Evolutionary conservation across 345 rosid species (phyloP).

Genomic region (Erodium maritimum): DNA sequence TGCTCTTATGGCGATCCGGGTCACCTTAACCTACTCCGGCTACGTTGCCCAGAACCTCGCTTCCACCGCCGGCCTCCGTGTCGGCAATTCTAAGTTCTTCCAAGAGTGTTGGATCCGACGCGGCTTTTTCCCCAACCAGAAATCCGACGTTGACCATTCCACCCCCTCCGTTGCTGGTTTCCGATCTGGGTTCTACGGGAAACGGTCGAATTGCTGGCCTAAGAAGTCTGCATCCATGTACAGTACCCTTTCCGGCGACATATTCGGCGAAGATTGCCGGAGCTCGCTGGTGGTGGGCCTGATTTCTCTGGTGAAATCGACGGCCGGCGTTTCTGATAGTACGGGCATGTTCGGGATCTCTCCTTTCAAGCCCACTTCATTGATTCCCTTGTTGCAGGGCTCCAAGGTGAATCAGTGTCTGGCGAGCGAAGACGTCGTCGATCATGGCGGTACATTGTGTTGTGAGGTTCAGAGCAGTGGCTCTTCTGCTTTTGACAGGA

Average conservation of each 20-base stretch:
- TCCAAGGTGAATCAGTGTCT: conserved; percentile 66
- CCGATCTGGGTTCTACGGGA: conserved; percentile 11
- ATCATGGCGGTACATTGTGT: conserved; percentile 29
- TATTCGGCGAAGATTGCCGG: conserved; percentile 27
- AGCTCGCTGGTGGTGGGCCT: conserved; percentile 38
- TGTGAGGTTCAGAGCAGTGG: conserved; percentile 9
- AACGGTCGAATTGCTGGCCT: conserved; percentile 11
- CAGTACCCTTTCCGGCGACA: conserved; percentile 35
- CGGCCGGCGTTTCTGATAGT: conserved; percentile 17
- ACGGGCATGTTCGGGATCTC: conserved; percentile 38
- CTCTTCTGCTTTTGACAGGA: conserved; percentile 19
- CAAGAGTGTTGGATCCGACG: conserved; percentile 45
- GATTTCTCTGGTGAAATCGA: conserved; percentile 42
- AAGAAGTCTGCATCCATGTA: conserved; percentile 18
- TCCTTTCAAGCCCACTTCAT: conserved; percentile 44
- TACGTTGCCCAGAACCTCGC: conserved; percentile 53
- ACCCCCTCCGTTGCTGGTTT: too few species aligned
- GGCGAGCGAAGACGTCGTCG: conserved; percentile 28
- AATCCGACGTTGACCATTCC: conserved; percentile 31
- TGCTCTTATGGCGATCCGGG: conserved; percentile 61
- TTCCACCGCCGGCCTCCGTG: conserved; percentile 37
- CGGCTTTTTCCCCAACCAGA: conserved; percentile 24
- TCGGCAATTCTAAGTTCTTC: conserved; percentile 33
- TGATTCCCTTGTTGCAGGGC: conserved; percentile 52
- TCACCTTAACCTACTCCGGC: conserved; percentile 55